phyloP scores from a whole-genome alignment of 495 filamentous ascomycete genomes.

The Penicillium longicatenatum region DNA sequence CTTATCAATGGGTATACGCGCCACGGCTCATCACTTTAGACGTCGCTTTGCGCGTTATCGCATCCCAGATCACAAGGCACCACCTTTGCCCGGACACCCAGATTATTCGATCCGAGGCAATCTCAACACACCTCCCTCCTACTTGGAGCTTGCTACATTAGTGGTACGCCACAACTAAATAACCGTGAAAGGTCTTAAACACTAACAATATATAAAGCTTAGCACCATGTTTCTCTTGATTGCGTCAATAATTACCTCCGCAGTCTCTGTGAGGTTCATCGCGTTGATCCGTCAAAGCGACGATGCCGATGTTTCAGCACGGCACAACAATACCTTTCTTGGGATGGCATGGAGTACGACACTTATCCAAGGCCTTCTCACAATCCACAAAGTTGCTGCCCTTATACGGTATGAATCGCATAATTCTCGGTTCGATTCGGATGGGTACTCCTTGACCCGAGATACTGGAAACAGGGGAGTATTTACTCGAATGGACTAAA shows the following conservation, averaged over 20 bases:
- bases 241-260: neutral
- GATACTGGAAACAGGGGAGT: neutral
- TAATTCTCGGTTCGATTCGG: neutral
- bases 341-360: neutral
- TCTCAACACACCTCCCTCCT: neutral
- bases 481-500: neutral
- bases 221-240: neutral
- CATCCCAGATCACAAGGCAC: neutral
- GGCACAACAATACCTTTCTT: neutral
- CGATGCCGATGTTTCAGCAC: neutral
- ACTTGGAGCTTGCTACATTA: neutral
- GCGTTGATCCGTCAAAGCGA: neutral
- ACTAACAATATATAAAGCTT: neutral
- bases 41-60: neutral
- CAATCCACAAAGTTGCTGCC: neutral
- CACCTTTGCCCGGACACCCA: neutral
- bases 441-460: neutral
- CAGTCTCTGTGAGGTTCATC: neutral
- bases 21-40: neutral
- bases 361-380: neutral
- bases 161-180: neutral
- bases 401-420: neutral
- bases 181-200: neutral
- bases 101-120: neutral
- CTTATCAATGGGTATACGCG: neutral